Conservation (phyloP, 139 green algal species). For the Desmodesmus armatus region DNA sequence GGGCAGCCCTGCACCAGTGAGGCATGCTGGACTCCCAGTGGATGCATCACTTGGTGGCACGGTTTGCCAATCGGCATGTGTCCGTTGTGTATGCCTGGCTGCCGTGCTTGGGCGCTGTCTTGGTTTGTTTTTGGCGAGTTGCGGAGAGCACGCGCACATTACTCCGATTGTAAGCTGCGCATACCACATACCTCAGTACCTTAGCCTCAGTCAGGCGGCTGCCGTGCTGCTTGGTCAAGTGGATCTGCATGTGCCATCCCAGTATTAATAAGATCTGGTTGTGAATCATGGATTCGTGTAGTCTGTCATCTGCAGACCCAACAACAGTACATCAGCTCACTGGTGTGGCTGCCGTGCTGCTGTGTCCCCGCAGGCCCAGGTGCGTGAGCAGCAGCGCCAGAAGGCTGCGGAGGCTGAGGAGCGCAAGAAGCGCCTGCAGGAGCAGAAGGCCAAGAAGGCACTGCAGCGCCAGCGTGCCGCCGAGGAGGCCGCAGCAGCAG, state of each 20-base stretch:
- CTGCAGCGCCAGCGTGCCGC: constrained; percentile 20
- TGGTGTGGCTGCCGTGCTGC: not conserved
- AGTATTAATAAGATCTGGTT: not conserved
- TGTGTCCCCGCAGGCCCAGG: not conserved
- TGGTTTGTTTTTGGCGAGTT: no score
- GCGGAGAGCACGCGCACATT: no score
- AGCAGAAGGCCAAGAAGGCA: constrained; percentile 47
- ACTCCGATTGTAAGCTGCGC: no score
- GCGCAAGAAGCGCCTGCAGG: constrained; percentile 51
- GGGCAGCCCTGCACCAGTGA: no score
- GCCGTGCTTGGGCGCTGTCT: no score
- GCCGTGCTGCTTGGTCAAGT: not conserved
- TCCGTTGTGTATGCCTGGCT: no score
- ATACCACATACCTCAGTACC: no score
- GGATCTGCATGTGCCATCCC: no score
- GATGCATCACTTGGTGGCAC: no score
- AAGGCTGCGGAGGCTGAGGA: constrained; percentile 55
- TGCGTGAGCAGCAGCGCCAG: constrained; percentile 54
- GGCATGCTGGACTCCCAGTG: no score
- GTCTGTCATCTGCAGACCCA: not conserved
- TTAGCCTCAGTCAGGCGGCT: no score
- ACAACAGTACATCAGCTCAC: not conserved
- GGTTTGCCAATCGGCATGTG: no score
- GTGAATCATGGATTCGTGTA: not conserved
- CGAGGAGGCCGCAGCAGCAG: constrained; percentile 13